phyloP scores from a whole-genome alignment of 23 red algal genomes.

The Gracilaria domingensis region DNA sequence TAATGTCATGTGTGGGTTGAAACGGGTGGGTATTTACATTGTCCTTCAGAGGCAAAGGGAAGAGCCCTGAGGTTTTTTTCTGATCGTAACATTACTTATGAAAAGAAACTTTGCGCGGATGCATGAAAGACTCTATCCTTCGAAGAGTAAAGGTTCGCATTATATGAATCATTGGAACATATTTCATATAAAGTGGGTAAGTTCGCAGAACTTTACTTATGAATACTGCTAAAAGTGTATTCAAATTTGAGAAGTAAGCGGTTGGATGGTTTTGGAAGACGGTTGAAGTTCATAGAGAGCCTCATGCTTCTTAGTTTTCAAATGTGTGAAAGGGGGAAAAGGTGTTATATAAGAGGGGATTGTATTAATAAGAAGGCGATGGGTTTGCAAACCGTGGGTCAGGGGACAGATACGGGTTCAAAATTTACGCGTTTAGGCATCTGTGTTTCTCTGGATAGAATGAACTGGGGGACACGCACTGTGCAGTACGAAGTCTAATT shows the following conservation, averaged over 20 bases:
- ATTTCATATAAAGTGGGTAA: conserved; percentile 1
- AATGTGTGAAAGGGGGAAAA: not conserved
- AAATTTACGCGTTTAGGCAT: not conserved
- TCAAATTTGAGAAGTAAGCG: conserved; percentile 5
- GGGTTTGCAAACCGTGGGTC: not conserved
- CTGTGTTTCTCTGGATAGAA: not conserved
- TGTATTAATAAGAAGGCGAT: not conserved
- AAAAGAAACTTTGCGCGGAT: not conserved
- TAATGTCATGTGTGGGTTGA: not conserved
- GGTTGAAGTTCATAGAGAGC: not conserved
- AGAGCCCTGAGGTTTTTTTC: not conserved
- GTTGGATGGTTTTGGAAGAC: conserved; percentile 1
- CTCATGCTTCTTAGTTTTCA: not conserved
- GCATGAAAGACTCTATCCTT: not conserved
- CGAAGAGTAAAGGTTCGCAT: not conserved
- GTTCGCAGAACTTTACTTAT: not conserved
- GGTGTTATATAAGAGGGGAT: not conserved
- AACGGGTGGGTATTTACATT: conserved; percentile 4
- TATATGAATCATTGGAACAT: conserved; percentile 6
- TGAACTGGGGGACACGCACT: not conserved
- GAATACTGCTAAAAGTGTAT: conserved; percentile 5
- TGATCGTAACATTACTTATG: not conserved
- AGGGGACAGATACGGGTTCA: not conserved
- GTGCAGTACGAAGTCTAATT: not conserved
- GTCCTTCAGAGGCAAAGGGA: not conserved